These are phyloP conservation scores for Tuber melanosporum DNA, from an alignment of 495 filamentous ascomycete genomes.

Conservation along the genomic window DNA sequence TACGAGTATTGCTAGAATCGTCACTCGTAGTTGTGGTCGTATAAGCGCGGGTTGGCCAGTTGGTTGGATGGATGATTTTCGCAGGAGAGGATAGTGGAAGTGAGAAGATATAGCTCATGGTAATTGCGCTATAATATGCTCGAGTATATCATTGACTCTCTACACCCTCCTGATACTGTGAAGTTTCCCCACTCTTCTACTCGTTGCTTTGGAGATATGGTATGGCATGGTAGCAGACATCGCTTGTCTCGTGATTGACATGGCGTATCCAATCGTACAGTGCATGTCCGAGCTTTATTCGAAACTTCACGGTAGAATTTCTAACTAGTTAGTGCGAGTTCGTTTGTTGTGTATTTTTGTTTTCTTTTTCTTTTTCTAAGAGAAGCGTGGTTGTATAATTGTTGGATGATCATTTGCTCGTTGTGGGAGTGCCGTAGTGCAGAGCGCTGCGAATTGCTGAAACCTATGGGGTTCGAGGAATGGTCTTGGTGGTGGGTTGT, in stretches of 20 bases:
- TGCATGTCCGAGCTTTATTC: neutral
- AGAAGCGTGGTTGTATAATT: neutral
- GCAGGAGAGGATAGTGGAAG: neutral
- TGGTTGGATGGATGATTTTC: neutral
- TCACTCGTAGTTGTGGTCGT: neutral
- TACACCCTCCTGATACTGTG: neutral
- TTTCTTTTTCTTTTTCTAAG: neutral
- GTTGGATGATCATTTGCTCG: too few species aligned
- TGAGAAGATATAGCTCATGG: neutral
- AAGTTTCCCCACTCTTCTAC: neutral
- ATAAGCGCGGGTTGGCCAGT: neutral
- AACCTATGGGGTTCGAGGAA: neutral
- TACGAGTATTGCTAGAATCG: neutral
- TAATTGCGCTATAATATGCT: neutral
- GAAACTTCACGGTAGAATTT: neutral
- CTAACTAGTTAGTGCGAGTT: neutral
- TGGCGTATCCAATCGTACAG: neutral
- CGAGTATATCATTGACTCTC: neutral
- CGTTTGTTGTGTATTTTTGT: neutral
- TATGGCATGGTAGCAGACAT: neutral
- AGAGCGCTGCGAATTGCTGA: neutral
- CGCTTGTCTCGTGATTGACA: neutral
- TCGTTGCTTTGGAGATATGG: neutral
- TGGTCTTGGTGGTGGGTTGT: neutral
- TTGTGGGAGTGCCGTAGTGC: too few species aligned